A percentile compares a stretch with the other conserved stretches of the same genome.
Evolutionary conservation across 2,329 filamentous ascomycete genomes (phyloP).

Genomic region (Neofusicoccum parvum): DNA sequence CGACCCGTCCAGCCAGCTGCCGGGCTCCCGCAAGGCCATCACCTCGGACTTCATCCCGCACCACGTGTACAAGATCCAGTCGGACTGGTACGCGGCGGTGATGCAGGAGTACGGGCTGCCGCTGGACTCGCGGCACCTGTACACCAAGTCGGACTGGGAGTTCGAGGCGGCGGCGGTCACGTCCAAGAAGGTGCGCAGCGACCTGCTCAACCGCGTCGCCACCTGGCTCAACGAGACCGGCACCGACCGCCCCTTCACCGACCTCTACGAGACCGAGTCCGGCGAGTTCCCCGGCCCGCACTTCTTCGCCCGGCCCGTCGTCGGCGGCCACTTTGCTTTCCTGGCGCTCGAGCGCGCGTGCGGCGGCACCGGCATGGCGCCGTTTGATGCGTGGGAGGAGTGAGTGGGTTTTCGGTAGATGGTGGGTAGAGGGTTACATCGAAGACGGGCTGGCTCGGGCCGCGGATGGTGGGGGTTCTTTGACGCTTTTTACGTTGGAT

Average conservation of each 20-base stretch:
- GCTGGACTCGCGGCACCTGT: conserved; percentile 78
- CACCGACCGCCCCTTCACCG: conserved; percentile 75
- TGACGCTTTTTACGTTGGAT: no score
- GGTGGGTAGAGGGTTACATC: no score
- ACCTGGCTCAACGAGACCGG: conserved; percentile 82
- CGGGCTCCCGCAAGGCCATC: conserved; percentile 30
- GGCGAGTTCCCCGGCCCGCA: conserved; percentile 73
- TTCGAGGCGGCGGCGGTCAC: conserved; percentile 84
- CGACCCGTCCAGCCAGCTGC: conserved; percentile 61
- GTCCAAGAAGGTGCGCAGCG: conserved; percentile 65
- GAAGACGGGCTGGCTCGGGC: no score
- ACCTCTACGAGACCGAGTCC: conserved; percentile 80
- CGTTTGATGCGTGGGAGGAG: conserved; percentile 15
- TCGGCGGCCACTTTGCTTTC: conserved; percentile 84
- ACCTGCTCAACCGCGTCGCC: conserved; percentile 74
- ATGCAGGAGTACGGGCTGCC: conserved; percentile 82
- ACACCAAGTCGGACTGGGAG: conserved; percentile 90
- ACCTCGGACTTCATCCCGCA: conserved; percentile 67
- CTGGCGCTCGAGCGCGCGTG: conserved; percentile 78
- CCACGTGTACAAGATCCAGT: conserved; percentile 76
- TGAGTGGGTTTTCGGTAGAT: not conserved
- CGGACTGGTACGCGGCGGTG: conserved; percentile 76
- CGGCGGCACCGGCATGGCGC: conserved; percentile 51
- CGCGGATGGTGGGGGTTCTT: no score
- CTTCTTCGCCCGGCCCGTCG: conserved; percentile 81